Evolutionary conservation across 2,329 filamentous ascomycete species (phyloP).

Genomic region (Emmonsiellopsis sp.): DNA sequence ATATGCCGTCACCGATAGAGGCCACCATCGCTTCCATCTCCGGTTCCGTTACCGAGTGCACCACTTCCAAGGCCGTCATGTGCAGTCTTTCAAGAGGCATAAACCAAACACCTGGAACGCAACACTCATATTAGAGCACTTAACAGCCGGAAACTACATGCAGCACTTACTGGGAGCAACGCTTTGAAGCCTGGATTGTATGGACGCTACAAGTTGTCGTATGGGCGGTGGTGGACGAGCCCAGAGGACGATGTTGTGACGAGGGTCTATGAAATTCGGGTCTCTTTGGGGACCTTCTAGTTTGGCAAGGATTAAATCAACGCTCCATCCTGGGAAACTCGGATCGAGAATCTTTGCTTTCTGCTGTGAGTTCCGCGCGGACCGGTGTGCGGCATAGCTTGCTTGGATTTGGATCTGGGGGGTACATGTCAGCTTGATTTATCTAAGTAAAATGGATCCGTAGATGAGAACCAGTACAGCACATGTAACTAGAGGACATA

Average conservation of each 20-base stretch:
- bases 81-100: conserved; percentile 74
- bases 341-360: conserved; percentile 60
- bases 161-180: conserved; percentile 58
- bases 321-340: conserved; percentile 59
- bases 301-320: conserved; percentile 66
- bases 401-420: conserved; percentile 49
- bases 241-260: conserved; percentile 83
- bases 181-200: conserved; percentile 58
- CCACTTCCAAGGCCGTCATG: conserved; percentile 74
- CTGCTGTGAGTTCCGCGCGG: conserved; percentile 66
- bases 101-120: conserved; percentile 61
- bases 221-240: conserved; percentile 69
- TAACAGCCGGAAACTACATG: neutral
- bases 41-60: conserved; percentile 62
- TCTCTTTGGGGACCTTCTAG: conserved; percentile 55
- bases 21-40: conserved; percentile 58
- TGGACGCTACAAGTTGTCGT: conserved; percentile 52
- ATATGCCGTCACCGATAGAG: conserved; percentile 43
- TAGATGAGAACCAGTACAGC: neutral
- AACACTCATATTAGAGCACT: neutral
- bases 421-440: neutral
- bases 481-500: conserved; percentile 33
- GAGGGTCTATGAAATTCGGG: conserved; percentile 61
- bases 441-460: neutral
- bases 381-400: conserved; percentile 65